These are phyloP conservation scores for Nannochloris sp. DNA, from an alignment of 139 green algal genomes.

Conservation along the genomic window DNA sequence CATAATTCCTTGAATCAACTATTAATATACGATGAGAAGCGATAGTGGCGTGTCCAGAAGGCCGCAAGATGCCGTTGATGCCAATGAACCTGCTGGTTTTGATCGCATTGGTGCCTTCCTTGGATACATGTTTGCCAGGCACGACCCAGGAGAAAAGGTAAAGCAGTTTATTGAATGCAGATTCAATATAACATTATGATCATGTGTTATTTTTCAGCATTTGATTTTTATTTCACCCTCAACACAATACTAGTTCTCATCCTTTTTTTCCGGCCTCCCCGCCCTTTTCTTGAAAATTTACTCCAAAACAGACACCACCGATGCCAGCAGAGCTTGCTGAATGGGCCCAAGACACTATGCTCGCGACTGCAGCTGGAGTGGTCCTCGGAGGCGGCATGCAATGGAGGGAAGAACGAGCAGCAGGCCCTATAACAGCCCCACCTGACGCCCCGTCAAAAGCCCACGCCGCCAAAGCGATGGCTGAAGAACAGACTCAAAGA, in stretches of 20 bases:
- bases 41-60: no score
- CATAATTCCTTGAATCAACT: no score
- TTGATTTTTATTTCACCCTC: no score
- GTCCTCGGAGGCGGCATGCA: constrained; percentile 8
- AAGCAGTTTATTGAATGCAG: neutral
- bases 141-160: constrained; percentile 7
- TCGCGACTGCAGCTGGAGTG: constrained; percentile 10
- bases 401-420: constrained; percentile 13
- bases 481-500: constrained; percentile 27
- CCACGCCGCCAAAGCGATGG: constrained; percentile 10
- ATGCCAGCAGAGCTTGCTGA: constrained; percentile 25
- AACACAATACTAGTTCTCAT: no score
- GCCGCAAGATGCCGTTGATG: no score
- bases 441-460: constrained; percentile 7
- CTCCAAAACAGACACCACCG: constrained; percentile 27
- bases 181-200: neutral
- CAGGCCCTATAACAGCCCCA: neutral
- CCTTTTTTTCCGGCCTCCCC: no score
- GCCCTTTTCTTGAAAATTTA: neutral
- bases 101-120: constrained; percentile 5
- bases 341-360: constrained; percentile 24
- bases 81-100: no score
- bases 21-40: no score
- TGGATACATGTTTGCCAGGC: constrained; percentile 6
- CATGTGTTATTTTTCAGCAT: neutral